Evolutionary conservation across 2,329 filamentous ascomycete genomes (phyloP).

Genomic region (Bipolaris bicolor): DNA sequence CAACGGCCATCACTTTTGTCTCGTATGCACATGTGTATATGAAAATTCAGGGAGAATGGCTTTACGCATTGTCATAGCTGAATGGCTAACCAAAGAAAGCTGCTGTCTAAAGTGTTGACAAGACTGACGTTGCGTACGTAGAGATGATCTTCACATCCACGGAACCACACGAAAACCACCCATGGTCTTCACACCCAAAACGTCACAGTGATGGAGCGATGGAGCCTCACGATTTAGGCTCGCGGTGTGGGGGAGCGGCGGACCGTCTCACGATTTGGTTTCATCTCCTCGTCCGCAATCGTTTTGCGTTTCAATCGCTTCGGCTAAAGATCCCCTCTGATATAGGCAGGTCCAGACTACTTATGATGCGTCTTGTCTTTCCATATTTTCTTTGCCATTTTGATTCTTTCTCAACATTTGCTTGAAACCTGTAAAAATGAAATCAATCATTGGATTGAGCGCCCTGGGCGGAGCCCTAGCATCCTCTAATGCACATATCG

Average conservation of each 20-base stretch:
- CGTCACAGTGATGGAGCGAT: background rate
- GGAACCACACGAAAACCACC: background rate
- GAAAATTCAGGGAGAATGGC: no score
- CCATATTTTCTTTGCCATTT: background rate
- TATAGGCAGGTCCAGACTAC: no score
- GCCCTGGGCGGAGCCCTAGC: constrained; percentile 33
- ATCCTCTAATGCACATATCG: constrained; percentile 23
- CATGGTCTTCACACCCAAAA: background rate
- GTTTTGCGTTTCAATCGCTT: constrained; percentile 29
- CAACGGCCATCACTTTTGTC: background rate
- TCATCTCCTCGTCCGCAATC: constrained; percentile 30
- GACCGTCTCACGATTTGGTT: constrained; percentile 25
- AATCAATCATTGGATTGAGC: constrained; percentile 24
- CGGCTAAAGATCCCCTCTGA: background rate
- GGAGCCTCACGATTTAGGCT: background rate
- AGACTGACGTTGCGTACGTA: background rate
- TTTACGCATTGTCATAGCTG: background rate
- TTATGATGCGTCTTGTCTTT: background rate
- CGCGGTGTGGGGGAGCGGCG: constrained; percentile 1
- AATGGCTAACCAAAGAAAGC: background rate
- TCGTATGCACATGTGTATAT: no score
- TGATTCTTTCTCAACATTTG: background rate
- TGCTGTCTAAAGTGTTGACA: no score
- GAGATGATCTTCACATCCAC: background rate
- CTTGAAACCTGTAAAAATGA: constrained; percentile 24